A percentile compares a stretch with the other conserved stretches of the same genome.
Conservation (phyloP, 179 eudicot species). For the Beta corolliflora region DNA sequence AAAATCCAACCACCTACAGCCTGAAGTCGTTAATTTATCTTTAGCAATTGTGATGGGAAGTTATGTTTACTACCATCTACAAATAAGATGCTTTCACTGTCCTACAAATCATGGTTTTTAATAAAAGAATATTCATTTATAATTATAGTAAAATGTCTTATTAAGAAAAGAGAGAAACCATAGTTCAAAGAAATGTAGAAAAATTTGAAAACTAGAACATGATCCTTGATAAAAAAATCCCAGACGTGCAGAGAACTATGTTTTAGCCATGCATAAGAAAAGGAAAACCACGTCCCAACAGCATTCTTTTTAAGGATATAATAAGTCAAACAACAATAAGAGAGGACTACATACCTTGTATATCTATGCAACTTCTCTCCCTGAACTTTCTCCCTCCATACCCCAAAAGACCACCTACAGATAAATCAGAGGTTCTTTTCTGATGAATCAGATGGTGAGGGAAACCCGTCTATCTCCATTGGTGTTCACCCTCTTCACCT, state of each 20-base stretch:
- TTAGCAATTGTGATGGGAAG: not conserved
- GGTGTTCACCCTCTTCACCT: conserved; percentile 54
- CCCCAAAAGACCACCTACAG: not conserved
- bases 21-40: not conserved
- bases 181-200: not conserved
- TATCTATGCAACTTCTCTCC: not conserved
- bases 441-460: conserved; percentile 21
- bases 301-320: not conserved
- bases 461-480: conserved; percentile 57
- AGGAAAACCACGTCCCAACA: not conserved
- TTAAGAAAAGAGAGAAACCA: not conserved
- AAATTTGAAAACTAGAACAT: not conserved
- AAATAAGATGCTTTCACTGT: not conserved
- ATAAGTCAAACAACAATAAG: not conserved
- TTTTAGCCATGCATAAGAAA: not conserved
- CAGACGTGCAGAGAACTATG: not conserved
- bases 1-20: not conserved
- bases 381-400: not conserved
- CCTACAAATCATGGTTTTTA: not conserved
- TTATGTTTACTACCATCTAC: not conserved
- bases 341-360: conserved; percentile 10
- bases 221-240: not conserved
- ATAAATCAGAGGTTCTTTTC: not conserved
- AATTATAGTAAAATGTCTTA: not conserved
- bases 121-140: not conserved